Evolutionary conservation across 2,329 filamentous ascomycete species (phyloP).

Genomic region (Conoideocrella luteorostrata): DNA sequence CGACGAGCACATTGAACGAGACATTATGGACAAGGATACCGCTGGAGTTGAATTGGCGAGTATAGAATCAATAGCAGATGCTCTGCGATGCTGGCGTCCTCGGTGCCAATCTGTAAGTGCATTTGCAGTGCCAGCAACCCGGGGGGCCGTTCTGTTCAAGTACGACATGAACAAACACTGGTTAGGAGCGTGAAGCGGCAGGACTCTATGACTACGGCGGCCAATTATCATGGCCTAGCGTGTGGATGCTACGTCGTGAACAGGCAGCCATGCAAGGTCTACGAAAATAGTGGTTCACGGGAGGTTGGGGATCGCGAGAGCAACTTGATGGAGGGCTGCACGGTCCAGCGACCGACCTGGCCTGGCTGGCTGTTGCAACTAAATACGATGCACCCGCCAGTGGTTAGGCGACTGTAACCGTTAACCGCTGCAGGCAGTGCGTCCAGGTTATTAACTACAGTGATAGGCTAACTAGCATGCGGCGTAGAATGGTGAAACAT

Average conservation of each 20-base stretch:
- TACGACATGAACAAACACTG: constrained; percentile 15
- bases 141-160: constrained; percentile 8
- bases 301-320: not conserved
- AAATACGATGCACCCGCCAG: no score
- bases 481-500: no score
- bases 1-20: constrained; percentile 10
- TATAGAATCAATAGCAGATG: not conserved
- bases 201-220: constrained; percentile 10
- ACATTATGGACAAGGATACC: constrained; percentile 2
- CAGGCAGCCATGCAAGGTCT: constrained; percentile 9
- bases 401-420: not conserved
- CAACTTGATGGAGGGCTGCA: no score
- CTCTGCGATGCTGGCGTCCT: not conserved
- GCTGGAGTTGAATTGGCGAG: not conserved
- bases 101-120: not conserved
- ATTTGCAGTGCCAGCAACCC: constrained; percentile 23
- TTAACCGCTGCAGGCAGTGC: constrained; percentile 2
- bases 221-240: constrained; percentile 14
- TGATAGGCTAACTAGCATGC: no score
- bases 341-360: no score
- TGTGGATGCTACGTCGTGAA: not conserved
- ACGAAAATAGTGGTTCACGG: not conserved
- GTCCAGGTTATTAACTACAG: no score
- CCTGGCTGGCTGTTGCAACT: no score
- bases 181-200: not conserved